Base-by-base conservation (phyloP, 305 asterid genomes). In the Fraxinus nigra region DNA sequence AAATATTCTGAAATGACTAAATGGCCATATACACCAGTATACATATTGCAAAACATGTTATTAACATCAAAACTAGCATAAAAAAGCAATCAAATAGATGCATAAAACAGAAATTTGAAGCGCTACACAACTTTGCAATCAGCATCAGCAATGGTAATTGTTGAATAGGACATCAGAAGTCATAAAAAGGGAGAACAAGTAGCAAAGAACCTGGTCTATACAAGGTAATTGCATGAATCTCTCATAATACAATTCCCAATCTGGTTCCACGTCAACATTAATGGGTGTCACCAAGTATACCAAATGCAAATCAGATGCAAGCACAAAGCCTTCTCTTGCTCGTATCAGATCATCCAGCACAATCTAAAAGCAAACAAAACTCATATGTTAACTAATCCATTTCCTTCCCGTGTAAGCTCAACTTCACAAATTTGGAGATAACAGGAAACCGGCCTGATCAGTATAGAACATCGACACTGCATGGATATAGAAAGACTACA, bases 271-370 rank as follows among this genome's bases (percentile, higher is more conserved):
- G 22, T 92, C 98, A 87, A 93, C 98, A 88, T 93, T 94, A 82
- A 90, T 94, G 83, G 99, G 99, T 84, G 98, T 97, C 65, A 97
- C 98, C 87, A 97, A 85, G 93, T 94, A 97, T 35, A 97, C 98
- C 90, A 97, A 86, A 92, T 97, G 99, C 87, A 97, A 89, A 86
- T 97, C 99, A 84, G 99, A 97, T 78, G 99, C 98, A 28, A 97
- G 92, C 78, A 97, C 98, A 87, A 97, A 97, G 20, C 98, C 99
- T 89, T 97, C 97, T 86, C 99, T 92, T 72, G 99, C 99, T 89
- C 99, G 92, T 76, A 89, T 56, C 87, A 97, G 93, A 92, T 97
- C 98, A 83, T 94, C 98, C 89, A 97, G 92, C 90, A 97, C 99
- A 88, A 97, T 86, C 99, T 97, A 87, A 87, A 70, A 87, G 75